Evolutionary conservation across 1,139 yeast species (phyloP), one percentile per base, ranked within the genome.

Genomic region (Nadsonia starkeyi-henricii): DNA sequence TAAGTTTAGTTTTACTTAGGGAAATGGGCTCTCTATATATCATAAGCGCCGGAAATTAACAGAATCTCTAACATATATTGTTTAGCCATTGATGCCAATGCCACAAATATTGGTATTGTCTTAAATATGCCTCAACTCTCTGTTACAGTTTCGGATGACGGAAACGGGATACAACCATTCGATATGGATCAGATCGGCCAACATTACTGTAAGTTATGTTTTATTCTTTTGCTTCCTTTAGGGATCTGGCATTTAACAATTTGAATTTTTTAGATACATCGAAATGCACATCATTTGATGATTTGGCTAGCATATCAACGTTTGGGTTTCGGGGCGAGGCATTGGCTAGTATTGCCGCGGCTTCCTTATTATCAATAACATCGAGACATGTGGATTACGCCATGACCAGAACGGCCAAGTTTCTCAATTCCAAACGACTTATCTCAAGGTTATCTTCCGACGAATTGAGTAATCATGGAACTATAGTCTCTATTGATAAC

Each of bases 101-200:
- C 85, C 1, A 58, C 67, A 0, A 51, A 53, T 3, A 62, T 81
- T 13, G 51, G 55, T 1, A 65, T 78, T 2, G 50, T 55, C 3
- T 48, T 78, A 2, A 75, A 77, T 54, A 57, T 70, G 18, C 51
- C 56, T 1, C 58, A 67, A 1, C 58, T 72, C 20, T 62, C 70
- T 21, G 59, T 79, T 23, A 59, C 62, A 15, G 74, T 81, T 1
- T 58, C 59, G 12, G 84, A 79, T 56, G 70, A 78, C 56, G 83
- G 82, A 15, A 50, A 50, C 41, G 81, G 81, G 0, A 75, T 84
- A 46, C 57, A 62, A 23, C 76, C 77, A 18, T 72, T 65, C 2
- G 81, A 80, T 52, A 64, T 83, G 57, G 71, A 72, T 43, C 12
- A 37, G 28, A 53, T 64, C 15, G 57, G 56, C 2, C 47, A 41